Percentiles rank a stretch among this genome's conserved stretches.
Evolutionary conservation across 306 rosid genomes (phyloP).

Genomic region (Quercus berberidifolia): DNA sequence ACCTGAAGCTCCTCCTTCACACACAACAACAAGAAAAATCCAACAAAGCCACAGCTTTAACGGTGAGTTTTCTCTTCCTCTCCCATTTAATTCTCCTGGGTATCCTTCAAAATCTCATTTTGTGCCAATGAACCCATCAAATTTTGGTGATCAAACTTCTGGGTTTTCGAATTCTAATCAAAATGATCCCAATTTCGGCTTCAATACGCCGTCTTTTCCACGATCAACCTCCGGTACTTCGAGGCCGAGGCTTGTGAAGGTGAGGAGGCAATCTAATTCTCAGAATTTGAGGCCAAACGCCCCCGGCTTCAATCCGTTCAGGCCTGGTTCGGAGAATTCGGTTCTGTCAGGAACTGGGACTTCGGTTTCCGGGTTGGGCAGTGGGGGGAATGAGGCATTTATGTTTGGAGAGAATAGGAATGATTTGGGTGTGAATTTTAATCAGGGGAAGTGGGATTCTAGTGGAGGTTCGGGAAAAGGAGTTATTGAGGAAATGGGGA

Average conservation of each 20-base stretch:
- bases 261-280: constrained; percentile 48
- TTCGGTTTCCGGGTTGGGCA: constrained; percentile 19
- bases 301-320: constrained; percentile 51
- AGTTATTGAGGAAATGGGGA: constrained; percentile 43
- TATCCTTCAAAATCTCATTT: constrained; percentile 15
- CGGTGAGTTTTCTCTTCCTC: constrained; percentile 31
- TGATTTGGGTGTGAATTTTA: constrained; percentile 14
- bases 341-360: constrained; percentile 16
- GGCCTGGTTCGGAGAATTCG: constrained; percentile 19
- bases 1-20: constrained; percentile 31
- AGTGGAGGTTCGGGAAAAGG: constrained; percentile 16
- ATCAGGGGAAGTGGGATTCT: constrained; percentile 6
- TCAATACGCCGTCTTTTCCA: constrained; percentile 37
- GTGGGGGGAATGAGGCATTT: constrained; percentile 31
- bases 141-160: constrained; percentile 35
- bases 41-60: background rate
- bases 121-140: constrained; percentile 53
- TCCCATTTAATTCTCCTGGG: constrained; percentile 14
- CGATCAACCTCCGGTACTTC: constrained; percentile 47
- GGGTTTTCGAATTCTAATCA: constrained; percentile 37
- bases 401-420: constrained; percentile 29
- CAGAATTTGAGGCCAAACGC: constrained; percentile 33
- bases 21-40: background rate
- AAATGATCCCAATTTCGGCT: constrained; percentile 28
- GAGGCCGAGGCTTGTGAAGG: constrained; percentile 63